These are phyloP conservation scores for Tetraselmis striata DNA, from an alignment of 139 green algal genomes.

Conservation along the genomic window DNA sequence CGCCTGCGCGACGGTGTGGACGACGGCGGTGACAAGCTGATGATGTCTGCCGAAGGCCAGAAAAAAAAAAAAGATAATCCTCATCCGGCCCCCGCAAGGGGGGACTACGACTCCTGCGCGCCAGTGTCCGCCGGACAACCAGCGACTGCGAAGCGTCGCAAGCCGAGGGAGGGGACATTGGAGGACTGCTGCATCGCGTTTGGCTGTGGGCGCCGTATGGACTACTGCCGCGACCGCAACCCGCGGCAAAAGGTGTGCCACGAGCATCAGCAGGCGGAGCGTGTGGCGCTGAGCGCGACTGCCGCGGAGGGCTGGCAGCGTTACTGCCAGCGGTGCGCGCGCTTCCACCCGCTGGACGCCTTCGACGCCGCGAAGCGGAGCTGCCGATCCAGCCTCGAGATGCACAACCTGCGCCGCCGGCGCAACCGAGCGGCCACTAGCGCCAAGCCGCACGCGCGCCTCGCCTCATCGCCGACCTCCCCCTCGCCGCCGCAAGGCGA, in stretches of 20 bases:
- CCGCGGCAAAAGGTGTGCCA: neutral
- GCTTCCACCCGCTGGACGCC: neutral
- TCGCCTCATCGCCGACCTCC: too few species aligned
- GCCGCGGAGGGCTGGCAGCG: slow-evolving; percentile 16
- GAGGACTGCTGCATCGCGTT: neutral
- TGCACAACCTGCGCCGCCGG: slow-evolving; percentile 32
- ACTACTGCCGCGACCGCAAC: neutral
- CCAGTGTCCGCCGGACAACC: too few species aligned
- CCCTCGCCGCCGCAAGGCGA: too few species aligned
- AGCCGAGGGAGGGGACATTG: too few species aligned
- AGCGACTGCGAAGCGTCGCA: too few species aligned
- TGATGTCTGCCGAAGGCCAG: too few species aligned
- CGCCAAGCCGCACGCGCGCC: neutral
- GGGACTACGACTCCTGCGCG: too few species aligned
- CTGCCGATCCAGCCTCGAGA: neutral
- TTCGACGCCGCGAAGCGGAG: neutral
- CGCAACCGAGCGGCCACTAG: neutral
- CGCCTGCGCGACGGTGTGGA: too few species aligned
- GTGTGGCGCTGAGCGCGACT: neutral
- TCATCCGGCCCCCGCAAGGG: too few species aligned
- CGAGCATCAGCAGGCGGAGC: neutral
- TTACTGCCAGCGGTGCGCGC: neutral
- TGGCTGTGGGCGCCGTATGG: neutral
- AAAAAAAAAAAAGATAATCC: too few species aligned
- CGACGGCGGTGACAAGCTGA: too few species aligned